Base-by-base conservation (phyloP, 2,329 filamentous ascomycete species). In the Fusarium euwallaceae region DNA sequence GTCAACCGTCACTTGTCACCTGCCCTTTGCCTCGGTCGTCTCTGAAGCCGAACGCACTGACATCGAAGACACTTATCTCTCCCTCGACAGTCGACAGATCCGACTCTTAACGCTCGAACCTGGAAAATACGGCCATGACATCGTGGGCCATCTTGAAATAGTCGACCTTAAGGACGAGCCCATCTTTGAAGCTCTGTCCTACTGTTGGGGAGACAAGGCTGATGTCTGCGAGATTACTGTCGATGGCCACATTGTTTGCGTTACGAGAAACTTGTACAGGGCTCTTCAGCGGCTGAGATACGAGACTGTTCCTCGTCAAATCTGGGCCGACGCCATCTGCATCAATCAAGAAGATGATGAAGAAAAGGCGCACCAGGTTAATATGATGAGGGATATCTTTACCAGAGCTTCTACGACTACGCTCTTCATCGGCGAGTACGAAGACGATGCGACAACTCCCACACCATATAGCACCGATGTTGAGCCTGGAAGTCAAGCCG, bases 381-480 rank as follows among this genome's bases (percentile, higher is more conserved):
- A 61, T 27, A 16, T 61, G 37, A 61, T 61, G 58, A 32, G 14
- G 8, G 58, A 61, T 27, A 61, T 61, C 14, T 61, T 61, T 22
- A 45, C 58, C 4, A 39, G 37, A 10, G 58, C 58, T 20, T 43
- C 58, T 1, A 24, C 11, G 3, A 61, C 58, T n/a, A 61, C 58
- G 8, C 27, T 61, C 4, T 61, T 61, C 20, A 43, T 61, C 24
- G 37, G 58, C 11, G 58, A 61, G 2, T 61, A 61, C 37, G 11
- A 45, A 45, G 58, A 32, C 17, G 27, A 61, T 22, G 4, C 24
- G 6, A 16, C 17, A 6, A 1, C 16, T n/a, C 3, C 27, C 4
- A 17, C 10, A 17, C 17, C n/a, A n/a, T 60, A 29, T 9, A 29
- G 22, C 16, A 24, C 17, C 2, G 36, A 29, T 4, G 20, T 20